Base-by-base conservation (phyloP, 805 yeast species). In the Ogataea methylovora region DNA sequence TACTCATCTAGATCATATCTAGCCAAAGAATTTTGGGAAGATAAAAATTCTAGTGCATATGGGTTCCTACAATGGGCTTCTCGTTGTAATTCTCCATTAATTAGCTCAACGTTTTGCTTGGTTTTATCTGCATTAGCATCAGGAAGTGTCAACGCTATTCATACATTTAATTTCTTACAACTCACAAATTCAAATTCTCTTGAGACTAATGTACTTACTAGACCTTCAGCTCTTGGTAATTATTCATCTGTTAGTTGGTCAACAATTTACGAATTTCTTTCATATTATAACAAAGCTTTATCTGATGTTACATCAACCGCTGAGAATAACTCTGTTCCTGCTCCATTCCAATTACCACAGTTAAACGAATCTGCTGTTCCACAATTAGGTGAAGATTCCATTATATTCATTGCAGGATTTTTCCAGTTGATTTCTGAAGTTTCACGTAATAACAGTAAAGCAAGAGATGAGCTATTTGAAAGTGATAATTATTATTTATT, bases 1-100 rank as follows among this genome's bases (percentile, higher is more conserved):
- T 87, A 81, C 52, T 62, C 71, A 19, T 67, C 72, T 13, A 66
- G 94, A 37, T 75, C 79, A 1, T 68, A 69, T 1, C 58, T 79
- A 7, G 71, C 83, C 11, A 48, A 65, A 2, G 58, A 61, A 10
- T 82, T 84, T 49, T 88, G 95, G 94, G 53, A 57, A 10, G 84
- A 81, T 42, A 62, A 71, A 14, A 76, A 71, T 34, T 71, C 80
- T 11, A 77, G 78, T 37, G 64, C 85, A 2, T 68, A 74, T 48
- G 97, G 95, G 0, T 88, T 92, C 44, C 64, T 90, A 27, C 74
- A 73, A 36, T 92, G 97, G 97, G 94, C 94, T 0, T 67, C 92
- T 2, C 78, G 84, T 47, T 58, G 61, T 36, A 86, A 79, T 40
- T 85, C 85, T 12, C 79, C 90, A 8, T 63, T 86, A 32, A 84